Percentiles rank a stretch among this genome's conserved stretches.
Conservation (phyloP, 768 basidiomycete species). For the Mycena galopus region DNA sequence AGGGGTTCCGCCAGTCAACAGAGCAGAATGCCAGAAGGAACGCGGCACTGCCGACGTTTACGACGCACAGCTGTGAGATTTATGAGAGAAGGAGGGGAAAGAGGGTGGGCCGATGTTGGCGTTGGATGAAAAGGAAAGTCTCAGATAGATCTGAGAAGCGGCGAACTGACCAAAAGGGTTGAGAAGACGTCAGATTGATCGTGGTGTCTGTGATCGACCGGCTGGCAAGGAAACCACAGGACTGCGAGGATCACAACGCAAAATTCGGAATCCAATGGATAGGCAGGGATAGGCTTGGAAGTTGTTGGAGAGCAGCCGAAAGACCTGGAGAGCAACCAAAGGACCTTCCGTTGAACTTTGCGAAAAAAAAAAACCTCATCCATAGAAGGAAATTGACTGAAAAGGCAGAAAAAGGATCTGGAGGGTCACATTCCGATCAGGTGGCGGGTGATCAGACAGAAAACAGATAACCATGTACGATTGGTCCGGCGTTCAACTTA, state of each 20-base stretch:
- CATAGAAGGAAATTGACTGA: background rate
- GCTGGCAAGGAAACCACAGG: constrained; percentile 13
- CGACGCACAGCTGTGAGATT: background rate
- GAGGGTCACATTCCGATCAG: background rate
- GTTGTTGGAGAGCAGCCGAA: background rate
- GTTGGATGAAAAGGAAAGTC: constrained; percentile 25
- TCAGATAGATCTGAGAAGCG: constrained; percentile 20
- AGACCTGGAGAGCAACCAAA: background rate
- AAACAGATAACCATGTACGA: background rate
- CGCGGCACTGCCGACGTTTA: constrained; percentile 34
- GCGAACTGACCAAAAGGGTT: constrained; percentile 17
- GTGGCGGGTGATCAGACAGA: background rate
- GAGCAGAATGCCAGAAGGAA: constrained; percentile 14
- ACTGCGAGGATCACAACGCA: background rate
- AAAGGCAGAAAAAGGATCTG: background rate
- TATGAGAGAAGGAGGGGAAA: constrained; percentile 12
- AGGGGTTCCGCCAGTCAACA: background rate
- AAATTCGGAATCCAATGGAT: background rate
- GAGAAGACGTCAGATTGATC: constrained; percentile 34
- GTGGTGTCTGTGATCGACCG: constrained; percentile 25
- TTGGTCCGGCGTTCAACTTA: background rate
- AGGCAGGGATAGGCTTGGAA: background rate
- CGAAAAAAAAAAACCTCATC: background rate
- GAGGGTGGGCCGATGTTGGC: constrained; percentile 3
- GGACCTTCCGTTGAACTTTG: background rate